Evolutionary conservation across 805 yeast species (phyloP).

Genomic region (Alloascoidea hylecoeti): DNA sequence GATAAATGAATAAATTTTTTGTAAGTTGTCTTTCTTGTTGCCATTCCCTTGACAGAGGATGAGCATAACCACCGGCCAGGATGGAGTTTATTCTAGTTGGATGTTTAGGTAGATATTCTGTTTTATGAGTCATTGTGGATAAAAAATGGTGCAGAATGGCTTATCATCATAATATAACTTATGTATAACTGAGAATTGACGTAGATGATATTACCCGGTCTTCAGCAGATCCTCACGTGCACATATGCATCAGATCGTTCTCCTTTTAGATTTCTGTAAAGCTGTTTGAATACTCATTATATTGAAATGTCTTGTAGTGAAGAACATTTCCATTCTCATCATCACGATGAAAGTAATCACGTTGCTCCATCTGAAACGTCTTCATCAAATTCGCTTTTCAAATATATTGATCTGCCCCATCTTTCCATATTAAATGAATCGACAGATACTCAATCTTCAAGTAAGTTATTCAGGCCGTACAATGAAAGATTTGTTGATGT

Average conservation of each 20-base stretch:
- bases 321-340: conserved; percentile 20
- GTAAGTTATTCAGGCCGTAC: conserved; percentile 35
- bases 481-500: conserved; percentile 31
- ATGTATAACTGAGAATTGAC: too few species aligned
- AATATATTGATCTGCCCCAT: conserved; percentile 43
- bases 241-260: too few species aligned
- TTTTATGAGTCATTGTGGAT: conserved; percentile 47
- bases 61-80: conserved; percentile 89
- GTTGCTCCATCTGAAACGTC: conserved; percentile 59
- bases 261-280: too few species aligned
- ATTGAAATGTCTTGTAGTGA: conserved; percentile 14
- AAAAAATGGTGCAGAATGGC: too few species aligned
- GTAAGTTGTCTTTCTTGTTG: conserved; percentile 73
- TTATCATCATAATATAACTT: too few species aligned
- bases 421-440: conserved; percentile 48
- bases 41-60: conserved; percentile 83
- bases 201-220: too few species aligned
- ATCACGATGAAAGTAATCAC: conserved; percentile 25
- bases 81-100: conserved; percentile 59
- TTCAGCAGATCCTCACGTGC: too few species aligned
- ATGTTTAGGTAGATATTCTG: conserved; percentile 48
- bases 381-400: conserved; percentile 44
- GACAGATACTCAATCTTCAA: conserved; percentile 33
- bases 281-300: conserved; percentile 3
- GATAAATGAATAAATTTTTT: conserved; percentile 86